Evolutionary conservation across 129 eudicot genomes (phyloP).

Genomic region (Pseudognaphalium luteoalbum): DNA sequence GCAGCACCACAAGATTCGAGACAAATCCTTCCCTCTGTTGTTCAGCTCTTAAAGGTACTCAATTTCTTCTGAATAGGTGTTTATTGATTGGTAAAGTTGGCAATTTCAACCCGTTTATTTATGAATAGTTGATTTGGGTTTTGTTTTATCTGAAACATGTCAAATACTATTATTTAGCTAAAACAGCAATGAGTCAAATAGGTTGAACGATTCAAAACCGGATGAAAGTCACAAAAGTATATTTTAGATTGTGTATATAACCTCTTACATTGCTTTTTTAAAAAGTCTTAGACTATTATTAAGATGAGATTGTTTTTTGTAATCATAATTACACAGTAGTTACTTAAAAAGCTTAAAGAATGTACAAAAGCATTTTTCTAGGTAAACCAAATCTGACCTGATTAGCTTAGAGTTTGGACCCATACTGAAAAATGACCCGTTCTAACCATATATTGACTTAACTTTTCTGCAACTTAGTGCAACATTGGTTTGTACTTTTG

Average conservation of each 20-base stretch:
- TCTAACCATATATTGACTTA: background rate
- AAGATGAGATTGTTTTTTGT: background rate
- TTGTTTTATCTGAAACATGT: background rate
- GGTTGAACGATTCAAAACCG: background rate
- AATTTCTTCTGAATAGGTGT: background rate
- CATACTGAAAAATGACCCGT: background rate
- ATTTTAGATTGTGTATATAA: background rate
- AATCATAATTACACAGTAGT: background rate
- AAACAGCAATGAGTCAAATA: background rate
- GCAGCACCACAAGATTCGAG: slow-evolving; percentile 84
- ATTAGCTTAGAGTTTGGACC: background rate
- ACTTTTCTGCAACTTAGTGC: background rate
- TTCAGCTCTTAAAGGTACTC: slow-evolving; percentile 75
- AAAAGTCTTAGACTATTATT: background rate
- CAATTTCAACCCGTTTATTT: background rate
- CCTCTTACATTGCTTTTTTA: background rate
- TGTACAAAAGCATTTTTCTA: background rate
- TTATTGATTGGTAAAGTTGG: background rate
- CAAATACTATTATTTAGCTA: background rate
- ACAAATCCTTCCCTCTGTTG: slow-evolving; percentile 82
- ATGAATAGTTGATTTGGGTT: background rate
- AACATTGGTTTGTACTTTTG: background rate
- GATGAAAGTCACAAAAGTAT: background rate
- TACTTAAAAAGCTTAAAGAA: background rate
- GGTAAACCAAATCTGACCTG: background rate